Evolutionary conservation across 495 filamentous ascomycete species (phyloP), one percentile per base, ranked within the genome.

Genomic region (Neurospora sublineolata): DNA sequence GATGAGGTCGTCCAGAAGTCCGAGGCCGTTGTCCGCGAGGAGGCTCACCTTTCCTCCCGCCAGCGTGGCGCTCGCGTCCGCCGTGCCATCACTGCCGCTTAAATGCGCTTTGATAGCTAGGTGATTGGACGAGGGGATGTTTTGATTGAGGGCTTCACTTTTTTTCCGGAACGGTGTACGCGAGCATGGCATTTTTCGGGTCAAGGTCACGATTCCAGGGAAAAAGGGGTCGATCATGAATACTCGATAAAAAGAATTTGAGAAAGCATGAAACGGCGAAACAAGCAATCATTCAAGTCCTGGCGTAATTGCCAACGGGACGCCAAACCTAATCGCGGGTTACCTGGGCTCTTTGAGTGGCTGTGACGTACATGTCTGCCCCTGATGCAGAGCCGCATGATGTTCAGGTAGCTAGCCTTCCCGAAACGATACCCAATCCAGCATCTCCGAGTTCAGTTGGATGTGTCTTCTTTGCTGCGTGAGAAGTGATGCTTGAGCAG

Each of bases 1-100:
- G 89, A 93, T 79, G 95, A 99, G 87, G 87, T 91, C 74, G 90
- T 97, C 74, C 88, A 93, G 84, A 97, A 97, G 88, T 88, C 87
- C 44, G 86, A 89, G 75, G 81, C 86, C 46, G 86, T 89, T 76
- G 86, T 86, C 69, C 86, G 87, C 73, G 87, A 91, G 75, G 77
- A 82, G 67, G 78, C 80, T 72, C 89, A 88, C 78, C 85, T 99
- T 78, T 92, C 82, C 86, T 91, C 92, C 71, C 90, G 93, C 83
- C 95, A 97, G 88, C 92, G 94, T 79, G 95, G 92, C 79, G 84
- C 88, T 78, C 88, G 90, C 82, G 82, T 90, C 78, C 90, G 92
- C 83, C 80, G 81, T 77, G 92, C 92, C 77, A 92, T 97, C 84
- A 92, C 91, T 72, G 86, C 92, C 78, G 86, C 92, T 80, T 94